Evolutionary conservation across 495 filamentous ascomycete species (phyloP).

Genomic region (Penicillium desertorum): DNA sequence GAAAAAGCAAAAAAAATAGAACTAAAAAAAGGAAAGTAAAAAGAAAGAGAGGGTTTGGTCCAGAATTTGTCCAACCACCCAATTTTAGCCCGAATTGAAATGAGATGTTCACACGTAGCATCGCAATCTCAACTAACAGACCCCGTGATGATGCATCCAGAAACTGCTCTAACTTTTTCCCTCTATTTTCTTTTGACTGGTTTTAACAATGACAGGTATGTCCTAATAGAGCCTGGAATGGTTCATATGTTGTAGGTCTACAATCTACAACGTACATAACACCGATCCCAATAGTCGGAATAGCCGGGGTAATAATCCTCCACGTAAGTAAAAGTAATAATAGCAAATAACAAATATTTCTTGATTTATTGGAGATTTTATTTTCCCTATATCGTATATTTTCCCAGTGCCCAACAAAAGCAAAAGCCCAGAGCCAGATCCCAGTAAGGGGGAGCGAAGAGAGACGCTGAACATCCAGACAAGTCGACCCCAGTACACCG

Average conservation of each 20-base stretch:
- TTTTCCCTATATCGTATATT: background rate
- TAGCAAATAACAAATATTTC: conserved; percentile 1
- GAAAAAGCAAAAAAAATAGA: background rate
- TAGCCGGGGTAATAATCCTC: conserved; percentile 4
- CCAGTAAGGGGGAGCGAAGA: conserved; percentile 11
- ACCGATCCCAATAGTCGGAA: background rate
- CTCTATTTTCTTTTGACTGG: no score
- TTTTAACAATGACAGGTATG: background rate
- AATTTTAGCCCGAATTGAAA: conserved; percentile 10
- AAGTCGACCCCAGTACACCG: conserved; percentile 10
- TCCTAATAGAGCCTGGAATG: background rate
- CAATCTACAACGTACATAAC: background rate
- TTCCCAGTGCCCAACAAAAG: conserved; percentile 7
- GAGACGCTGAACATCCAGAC: conserved; percentile 2
- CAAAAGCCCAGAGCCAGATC: conserved; percentile 7
- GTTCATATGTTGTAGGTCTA: background rate
- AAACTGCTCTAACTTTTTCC: background rate
- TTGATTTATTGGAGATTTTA: background rate
- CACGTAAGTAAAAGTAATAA: conserved; percentile 3
- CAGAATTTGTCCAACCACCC: conserved; percentile 7
- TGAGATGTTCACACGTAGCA: conserved; percentile 14
- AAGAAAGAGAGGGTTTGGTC: background rate
- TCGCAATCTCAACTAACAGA: conserved; percentile 8
- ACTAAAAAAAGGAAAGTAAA: background rate
- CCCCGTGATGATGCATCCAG: conserved; percentile 12